Evolutionary conservation across 2,329 filamentous ascomycete species (phyloP).

Genomic region (Diaporthe vexans): DNA sequence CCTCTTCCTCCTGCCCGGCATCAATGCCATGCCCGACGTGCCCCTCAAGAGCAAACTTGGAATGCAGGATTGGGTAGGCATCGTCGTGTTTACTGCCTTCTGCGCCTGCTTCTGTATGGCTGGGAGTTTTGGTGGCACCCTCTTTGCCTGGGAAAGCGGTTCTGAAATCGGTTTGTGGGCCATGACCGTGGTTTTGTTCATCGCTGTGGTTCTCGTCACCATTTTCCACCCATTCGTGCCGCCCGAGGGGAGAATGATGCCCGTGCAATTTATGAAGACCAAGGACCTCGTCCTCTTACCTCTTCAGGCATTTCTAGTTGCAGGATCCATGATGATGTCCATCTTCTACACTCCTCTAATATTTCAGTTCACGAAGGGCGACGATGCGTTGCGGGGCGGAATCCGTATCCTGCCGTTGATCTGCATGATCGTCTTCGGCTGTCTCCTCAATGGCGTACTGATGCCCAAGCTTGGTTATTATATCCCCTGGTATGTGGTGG

Average conservation of each 20-base stretch:
- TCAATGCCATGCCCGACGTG: constrained; percentile 40
- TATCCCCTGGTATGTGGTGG: constrained; percentile 54
- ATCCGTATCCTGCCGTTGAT: constrained; percentile 57
- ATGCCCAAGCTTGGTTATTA: constrained; percentile 54
- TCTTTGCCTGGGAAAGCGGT: constrained; percentile 60
- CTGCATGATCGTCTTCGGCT: constrained; percentile 50
- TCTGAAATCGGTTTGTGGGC: constrained; percentile 61
- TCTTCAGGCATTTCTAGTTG: constrained; percentile 42
- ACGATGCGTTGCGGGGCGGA: constrained; percentile 53
- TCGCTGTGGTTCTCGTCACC: constrained; percentile 59
- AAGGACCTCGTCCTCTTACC: constrained; percentile 43
- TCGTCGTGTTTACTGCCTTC: constrained; percentile 56
- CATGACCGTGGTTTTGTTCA: constrained; percentile 55
- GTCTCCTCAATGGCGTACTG: constrained; percentile 53
- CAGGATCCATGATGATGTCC: constrained; percentile 42
- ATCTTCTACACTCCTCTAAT: constrained; percentile 64
- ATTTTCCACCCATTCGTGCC: constrained; percentile 55
- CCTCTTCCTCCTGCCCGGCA: constrained; percentile 48
- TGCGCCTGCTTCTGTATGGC: constrained; percentile 59
- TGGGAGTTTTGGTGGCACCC: constrained; percentile 62
- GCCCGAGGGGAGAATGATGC: constrained; percentile 53
- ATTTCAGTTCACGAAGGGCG: constrained; percentile 61
- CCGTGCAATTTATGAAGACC: constrained; percentile 54
- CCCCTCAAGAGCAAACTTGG: constrained; percentile 47
- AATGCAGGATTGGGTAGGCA: constrained; percentile 60